Base-by-base conservation (phyloP, 1,139 yeast species). In the Kodamaea derodonti region DNA sequence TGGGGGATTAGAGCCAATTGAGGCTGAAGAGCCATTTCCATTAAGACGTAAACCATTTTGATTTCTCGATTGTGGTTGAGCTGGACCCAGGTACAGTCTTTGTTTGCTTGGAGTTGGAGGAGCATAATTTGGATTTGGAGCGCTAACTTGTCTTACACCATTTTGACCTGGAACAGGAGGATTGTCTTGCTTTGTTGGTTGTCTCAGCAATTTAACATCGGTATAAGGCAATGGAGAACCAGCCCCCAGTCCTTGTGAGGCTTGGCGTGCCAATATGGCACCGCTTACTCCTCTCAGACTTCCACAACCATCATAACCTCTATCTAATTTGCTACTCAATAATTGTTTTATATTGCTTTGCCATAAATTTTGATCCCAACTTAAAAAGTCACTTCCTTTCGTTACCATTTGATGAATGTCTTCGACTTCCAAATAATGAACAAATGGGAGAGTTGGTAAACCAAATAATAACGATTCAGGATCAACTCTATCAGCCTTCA, bases 271-370 rank as follows among this genome's bases (percentile, higher is more conserved):
- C 34, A 37, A 17, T 2, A 78, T 51, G 1, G 85, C 84, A 23
- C 84, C 85, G 4, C 67, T 65, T 27, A 78, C 55, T 9, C 85
- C 85, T 40, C 80, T 70, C 13, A 69, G 58, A 26, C 83, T 74
- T 9, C 96, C 96, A 56, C 95, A 81, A 3, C 97, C 96, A 30
- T 78, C 78, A 56, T 84, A 88, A 6, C 97, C 97, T 31, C 73
- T 64, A 11, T 74, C 64, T 41, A 87, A 58, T 52, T 86, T 90
- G 15, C 73, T 59, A 36, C 75, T 77, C 49, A 90, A 59, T 14
- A 88, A 56, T 14, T 67, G 69, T 52, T 84, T 85, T 38, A 88
- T 74, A 36, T 77, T 75, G 1, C 48, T 47, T 40, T 72, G 71
- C 97, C 97, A 92, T 24, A 78, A 76, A 16, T 72, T 65, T 14